These are phyloP conservation scores for Stephania yunnanensis DNA, from an alignment of 164 flowering plant species.

Conservation along the genomic window DNA sequence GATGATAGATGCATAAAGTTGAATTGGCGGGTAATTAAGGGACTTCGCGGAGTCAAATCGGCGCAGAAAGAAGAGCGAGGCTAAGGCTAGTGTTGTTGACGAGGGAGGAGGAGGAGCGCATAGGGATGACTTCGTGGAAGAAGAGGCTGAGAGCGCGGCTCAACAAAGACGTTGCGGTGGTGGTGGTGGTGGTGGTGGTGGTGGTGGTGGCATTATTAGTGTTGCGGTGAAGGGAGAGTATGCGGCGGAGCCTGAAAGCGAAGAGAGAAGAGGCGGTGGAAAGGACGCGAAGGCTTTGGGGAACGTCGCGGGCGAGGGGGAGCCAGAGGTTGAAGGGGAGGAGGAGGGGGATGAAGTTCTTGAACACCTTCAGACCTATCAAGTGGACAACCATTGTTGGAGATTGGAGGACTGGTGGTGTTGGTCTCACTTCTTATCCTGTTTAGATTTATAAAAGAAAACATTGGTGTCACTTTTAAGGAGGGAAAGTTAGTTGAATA, in stretches of 20 bases:
- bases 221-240: neutral
- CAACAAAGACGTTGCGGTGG: neutral
- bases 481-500: neutral
- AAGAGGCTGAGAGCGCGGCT: neutral
- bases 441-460: no score
- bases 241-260: neutral
- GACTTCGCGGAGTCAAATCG: neutral
- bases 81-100: neutral
- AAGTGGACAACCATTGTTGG: neutral
- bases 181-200: no score
- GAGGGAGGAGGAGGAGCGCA: neutral
- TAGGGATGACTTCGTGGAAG: neutral
- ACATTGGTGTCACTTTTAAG: no score
- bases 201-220: no score
- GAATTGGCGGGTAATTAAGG: no score
- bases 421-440: neutral
- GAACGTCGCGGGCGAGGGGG: neutral
- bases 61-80: neutral
- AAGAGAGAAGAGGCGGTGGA: neutral
- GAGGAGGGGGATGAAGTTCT: neutral
- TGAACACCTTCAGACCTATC: conserved; percentile 1
- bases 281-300: neutral
- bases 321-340: neutral
- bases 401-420: no score
- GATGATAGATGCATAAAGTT: no score